A percentile compares a stretch with the other conserved stretches of the same genome.
Evolutionary conservation across 495 filamentous ascomycete species (phyloP).

Genomic region (Lasiosphaeria hispida): DNA sequence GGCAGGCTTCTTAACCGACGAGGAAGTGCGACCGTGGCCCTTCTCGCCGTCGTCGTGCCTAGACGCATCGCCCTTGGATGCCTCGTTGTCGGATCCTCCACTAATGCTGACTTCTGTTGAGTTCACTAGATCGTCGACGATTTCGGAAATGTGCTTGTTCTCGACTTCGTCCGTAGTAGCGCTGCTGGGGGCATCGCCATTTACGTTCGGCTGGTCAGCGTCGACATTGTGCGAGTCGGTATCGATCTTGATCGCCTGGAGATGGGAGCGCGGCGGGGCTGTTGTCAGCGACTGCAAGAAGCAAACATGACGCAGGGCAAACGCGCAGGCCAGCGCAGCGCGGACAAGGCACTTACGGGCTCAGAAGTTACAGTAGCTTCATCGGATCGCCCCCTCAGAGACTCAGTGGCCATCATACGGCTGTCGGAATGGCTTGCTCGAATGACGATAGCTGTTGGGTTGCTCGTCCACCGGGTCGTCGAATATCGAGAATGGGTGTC

Average conservation of each 20-base stretch:
- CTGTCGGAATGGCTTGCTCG: conserved; percentile 24
- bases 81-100: conserved; percentile 69
- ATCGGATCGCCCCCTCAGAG: conserved; percentile 49
- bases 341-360: conserved; percentile 39
- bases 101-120: conserved; percentile 58
- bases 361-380: conserved; percentile 49
- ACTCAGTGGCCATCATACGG: conserved; percentile 61
- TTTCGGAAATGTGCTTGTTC: conserved; percentile 51
- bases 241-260: conserved; percentile 33
- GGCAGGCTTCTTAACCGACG: conserved; percentile 73
- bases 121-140: conserved; percentile 48
- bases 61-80: conserved; percentile 49
- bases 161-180: conserved; percentile 41
- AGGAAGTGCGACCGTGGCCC: conserved; percentile 63
- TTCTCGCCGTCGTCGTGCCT: conserved; percentile 53
- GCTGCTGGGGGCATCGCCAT: conserved; percentile 36
- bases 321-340: conserved; percentile 1
- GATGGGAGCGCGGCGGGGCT: conserved; percentile 5
- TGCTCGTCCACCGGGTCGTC: conserved; percentile 20
- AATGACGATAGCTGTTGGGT: conserved; percentile 17
- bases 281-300: conserved; percentile 15
- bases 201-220: conserved; percentile 37
- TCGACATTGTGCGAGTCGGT: conserved; percentile 45
- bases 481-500: conserved; percentile 11
- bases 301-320: not conserved